A percentile compares a stretch with the other conserved stretches of the same genome.
These are phyloP conservation scores for Penicillium sp. DNA, from an alignment of 2,329 filamentous ascomycete genomes.

Conservation along the genomic window DNA sequence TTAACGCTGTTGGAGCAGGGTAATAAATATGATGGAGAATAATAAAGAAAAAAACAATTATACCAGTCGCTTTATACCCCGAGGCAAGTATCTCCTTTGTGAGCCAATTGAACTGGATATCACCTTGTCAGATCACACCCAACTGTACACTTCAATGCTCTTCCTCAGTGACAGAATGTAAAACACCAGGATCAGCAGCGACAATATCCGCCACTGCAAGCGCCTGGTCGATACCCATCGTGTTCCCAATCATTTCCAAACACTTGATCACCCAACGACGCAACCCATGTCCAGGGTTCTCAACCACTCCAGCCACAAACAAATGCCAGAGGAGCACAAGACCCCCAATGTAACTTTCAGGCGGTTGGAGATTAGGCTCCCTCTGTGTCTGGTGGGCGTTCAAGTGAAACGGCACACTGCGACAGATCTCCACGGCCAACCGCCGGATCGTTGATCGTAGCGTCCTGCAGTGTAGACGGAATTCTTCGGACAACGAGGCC, in stretches of 20 bases:
- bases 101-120: not conserved
- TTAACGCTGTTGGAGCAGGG: not conserved
- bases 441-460: conserved; percentile 29
- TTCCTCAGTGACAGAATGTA: conserved; percentile 22
- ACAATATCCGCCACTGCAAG: conserved; percentile 36
- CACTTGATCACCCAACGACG: conserved; percentile 35
- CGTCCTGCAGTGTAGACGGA: conserved; percentile 30
- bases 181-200: conserved; percentile 25
- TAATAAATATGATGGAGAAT: not conserved
- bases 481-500: conserved; percentile 27
- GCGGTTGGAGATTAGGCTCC: conserved; percentile 16
- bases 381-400: conserved; percentile 21
- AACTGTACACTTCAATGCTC: conserved; percentile 11
- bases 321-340: conserved; percentile 40
- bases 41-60: not conserved
- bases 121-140: not conserved
- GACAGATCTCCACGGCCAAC: conserved; percentile 38
- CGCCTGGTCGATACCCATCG: conserved; percentile 41
- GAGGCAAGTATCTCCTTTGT: conserved; percentile 1
- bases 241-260: conserved; percentile 34
- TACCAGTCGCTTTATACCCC: not conserved
- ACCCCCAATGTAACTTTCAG: conserved; percentile 33
- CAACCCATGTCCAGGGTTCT: conserved; percentile 26
- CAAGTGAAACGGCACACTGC: conserved; percentile 38
- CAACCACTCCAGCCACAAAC: conserved; percentile 35